Evolutionary conservation across 176 grass and related monocot species (phyloP), one percentile per base, ranked within the genome.

Genomic region (Zoysia pacifica): DNA sequence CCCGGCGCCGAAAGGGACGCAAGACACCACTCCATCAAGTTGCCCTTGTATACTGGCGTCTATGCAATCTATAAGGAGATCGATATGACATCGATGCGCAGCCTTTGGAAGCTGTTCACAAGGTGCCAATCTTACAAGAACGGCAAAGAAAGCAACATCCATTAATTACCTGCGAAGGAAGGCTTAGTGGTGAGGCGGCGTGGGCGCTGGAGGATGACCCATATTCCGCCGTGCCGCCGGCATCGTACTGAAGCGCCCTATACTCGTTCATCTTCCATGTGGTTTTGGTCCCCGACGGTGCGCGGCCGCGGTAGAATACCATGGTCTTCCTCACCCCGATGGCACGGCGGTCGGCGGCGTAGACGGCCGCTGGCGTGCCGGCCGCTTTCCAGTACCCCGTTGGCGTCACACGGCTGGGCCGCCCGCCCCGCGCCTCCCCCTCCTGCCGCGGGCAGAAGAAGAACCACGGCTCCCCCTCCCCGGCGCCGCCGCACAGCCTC

Each of bases 341-440:
- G 48, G 81, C 62, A 9, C 80, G 81, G 53, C 82, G 88, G 40
- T 49, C 69, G 70, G 90, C 73, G 39, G 90, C 91, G 85, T 85
- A 96, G 51, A 99, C 97, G n/a, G 53, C 56, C 38, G 90, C 90
- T 0, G 84, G 97, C 20, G 93, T 96, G 16, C 97, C 97, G 48
- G 97, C 93, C 0, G 97, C 97, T 90, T 99, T 99, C 97, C 97
- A 99, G 84, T 96, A 99, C 40, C 97, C 97, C 2, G 89, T 90
- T 10, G 97, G 93, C 55, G 97, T 99, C 48, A 86, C 93, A 60
- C 97, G 81, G 37, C 87, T 93, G 1, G 97, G 97, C 50, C 90
- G 81, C 61, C 97, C 93, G 72, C 97, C 97, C 3, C 91, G 93
- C 38, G 88, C 70, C 86, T 96, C 97, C 81, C 88, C 65, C 75